Evolutionary conservation across 2,329 filamentous ascomycete genomes (phyloP).

Genomic region (Claviceps fusiformis): DNA sequence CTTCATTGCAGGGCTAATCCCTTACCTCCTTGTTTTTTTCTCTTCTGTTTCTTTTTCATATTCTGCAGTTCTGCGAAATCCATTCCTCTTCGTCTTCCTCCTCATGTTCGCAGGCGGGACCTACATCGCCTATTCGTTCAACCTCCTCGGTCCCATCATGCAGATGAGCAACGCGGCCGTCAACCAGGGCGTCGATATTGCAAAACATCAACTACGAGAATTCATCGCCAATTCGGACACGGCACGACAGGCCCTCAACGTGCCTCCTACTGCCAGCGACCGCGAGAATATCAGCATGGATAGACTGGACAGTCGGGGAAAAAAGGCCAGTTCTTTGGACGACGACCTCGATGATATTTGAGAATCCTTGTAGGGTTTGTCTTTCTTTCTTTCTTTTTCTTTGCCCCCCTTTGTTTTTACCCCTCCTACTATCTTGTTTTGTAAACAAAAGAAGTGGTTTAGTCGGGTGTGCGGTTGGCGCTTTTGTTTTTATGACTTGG

Average conservation of each 20-base stretch:
- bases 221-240: constrained; percentile 82
- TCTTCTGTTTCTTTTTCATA: background rate
- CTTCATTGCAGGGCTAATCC: background rate
- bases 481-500: constrained; percentile 4
- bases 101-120: constrained; percentile 62
- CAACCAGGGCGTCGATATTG: constrained; percentile 75
- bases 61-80: constrained; percentile 77
- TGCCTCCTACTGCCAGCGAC: constrained; percentile 33
- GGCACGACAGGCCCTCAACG: constrained; percentile 68
- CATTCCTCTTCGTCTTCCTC: constrained; percentile 80
- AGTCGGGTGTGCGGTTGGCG: background rate
- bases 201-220: constrained; percentile 79
- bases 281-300: constrained; percentile 42
- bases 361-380: constrained; percentile 3
- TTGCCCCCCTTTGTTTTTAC: background rate
- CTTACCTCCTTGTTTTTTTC: background rate
- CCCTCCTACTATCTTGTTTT: background rate
- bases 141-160: constrained; percentile 89
- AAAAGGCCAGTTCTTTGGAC: constrained; percentile 25
- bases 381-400: background rate
- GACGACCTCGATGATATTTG: constrained; percentile 51
- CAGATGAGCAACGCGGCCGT: constrained; percentile 88
- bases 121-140: constrained; percentile 86
- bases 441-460: background rate
- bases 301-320: constrained; percentile 46